Evolutionary conservation across 1,284 basidiomycete genomes (phyloP).

Genomic region (Trametes pubescens): DNA sequence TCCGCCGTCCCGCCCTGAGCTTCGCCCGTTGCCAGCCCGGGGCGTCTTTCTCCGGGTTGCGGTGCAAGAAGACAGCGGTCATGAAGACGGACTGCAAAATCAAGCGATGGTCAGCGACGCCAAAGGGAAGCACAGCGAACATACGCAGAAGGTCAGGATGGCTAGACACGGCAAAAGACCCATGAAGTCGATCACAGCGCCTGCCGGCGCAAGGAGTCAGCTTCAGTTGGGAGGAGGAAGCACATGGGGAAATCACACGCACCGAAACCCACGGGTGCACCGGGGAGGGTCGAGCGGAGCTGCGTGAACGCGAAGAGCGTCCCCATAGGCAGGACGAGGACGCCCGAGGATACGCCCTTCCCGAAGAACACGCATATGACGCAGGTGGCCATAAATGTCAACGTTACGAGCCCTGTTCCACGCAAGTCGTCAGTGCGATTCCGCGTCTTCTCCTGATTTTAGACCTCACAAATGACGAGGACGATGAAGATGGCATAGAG

Average conservation of each 20-base stretch:
- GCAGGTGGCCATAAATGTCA: conserved; percentile 36
- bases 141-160: conserved; percentile 34
- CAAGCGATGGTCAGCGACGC: background rate
- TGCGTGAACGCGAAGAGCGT: conserved; percentile 39
- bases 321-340: conserved; percentile 35
- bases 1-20: conserved; percentile 14
- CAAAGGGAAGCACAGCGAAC: background rate
- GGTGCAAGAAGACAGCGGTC: conserved; percentile 36
- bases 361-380: conserved; percentile 34
- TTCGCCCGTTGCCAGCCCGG: conserved; percentile 23
- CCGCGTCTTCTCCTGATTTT: too few relatives aligned
- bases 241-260: background rate
- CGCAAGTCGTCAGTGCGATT: background rate
- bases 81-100: conserved; percentile 33
- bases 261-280: conserved; percentile 38
- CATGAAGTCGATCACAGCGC: conserved; percentile 31
- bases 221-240: background rate
- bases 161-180: conserved; percentile 37
- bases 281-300: conserved; percentile 36
- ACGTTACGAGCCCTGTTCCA: conserved; percentile 32
- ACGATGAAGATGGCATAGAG: conserved; percentile 34
- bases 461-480: conserved; percentile 35
- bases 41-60: conserved; percentile 33
- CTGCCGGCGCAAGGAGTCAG: background rate
- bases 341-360: conserved; percentile 32